Evolutionary conservation across 208 protist genomes (phyloP), one percentile per base, ranked within the genome.

Genomic region (Porcisia deanei): DNA sequence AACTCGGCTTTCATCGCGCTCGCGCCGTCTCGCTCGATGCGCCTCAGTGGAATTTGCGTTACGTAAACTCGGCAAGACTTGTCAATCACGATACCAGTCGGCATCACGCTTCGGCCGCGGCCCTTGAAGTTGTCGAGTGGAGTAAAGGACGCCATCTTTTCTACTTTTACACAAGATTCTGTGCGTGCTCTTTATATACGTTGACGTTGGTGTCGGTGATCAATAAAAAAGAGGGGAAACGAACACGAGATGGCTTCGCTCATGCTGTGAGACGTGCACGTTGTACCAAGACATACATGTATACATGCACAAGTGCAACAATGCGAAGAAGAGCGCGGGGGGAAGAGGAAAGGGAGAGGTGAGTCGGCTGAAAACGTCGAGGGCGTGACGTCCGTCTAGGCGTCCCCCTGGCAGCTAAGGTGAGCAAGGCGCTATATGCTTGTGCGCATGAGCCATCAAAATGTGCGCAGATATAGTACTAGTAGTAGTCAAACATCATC

Each of bases 11-110:
- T 87, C 71, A 97, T 76, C 0, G 93, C 91, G 47, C 80, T 88
- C 18, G 65, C 80, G 34, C 90, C 91, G 54, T 97, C 93, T 12
- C 85, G 84, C 75, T 97, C 93, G 69, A 97, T 95, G 68, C 90
- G 87, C 66, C 85, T 82, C n/a, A 90, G 66, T 9, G 93, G 93
- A 71, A 97, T 97, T 39, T 97, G 84, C n/a, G 87, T 83, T 65
- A 97, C 91, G 84, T 93, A 94, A 66, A 97, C 91, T 34, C 93
- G 89, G 78, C 91, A 96, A 18, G 77, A 91, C 70, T 89, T 88
- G 89, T 97, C 93, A 49, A 95, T 92, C 52, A 97, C 88, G 71
- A 97, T 88, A 67, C 93, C 91, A 12, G 86, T 79, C 8, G 90
- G 91, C 34, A 72, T 76, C 22, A 57, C 45, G 64, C 71, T 66